Evolutionary conservation across 495 filamentous ascomycete genomes (phyloP).

Genomic region (Cryomyces minteri): DNA sequence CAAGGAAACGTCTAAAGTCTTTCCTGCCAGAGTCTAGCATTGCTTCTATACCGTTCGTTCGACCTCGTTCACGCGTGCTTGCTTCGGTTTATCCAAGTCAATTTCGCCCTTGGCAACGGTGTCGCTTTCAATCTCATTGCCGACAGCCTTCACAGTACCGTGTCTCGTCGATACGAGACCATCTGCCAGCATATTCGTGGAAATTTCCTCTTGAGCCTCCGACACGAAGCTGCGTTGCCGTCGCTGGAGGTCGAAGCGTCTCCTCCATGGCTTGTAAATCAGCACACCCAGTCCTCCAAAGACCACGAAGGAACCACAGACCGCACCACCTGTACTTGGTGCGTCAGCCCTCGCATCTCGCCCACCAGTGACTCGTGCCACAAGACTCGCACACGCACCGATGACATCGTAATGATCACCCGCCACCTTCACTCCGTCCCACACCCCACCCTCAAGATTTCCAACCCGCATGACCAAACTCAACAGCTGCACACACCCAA

Average conservation of each 20-base stretch:
- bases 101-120: too few relatives aligned
- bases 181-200: too few relatives aligned
- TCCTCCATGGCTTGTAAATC: slow-evolving; percentile 60
- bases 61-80: too few relatives aligned
- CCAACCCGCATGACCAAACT: slow-evolving; percentile 58
- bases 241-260: slow-evolving; percentile 27
- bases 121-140: too few relatives aligned
- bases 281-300: slow-evolving; percentile 54
- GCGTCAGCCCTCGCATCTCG: slow-evolving; percentile 1
- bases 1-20: too few relatives aligned
- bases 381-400: slow-evolving; percentile 23
- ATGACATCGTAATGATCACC: slow-evolving; percentile 77
- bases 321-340: slow-evolving; percentile 31
- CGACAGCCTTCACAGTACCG: too few relatives aligned
- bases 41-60: too few relatives aligned
- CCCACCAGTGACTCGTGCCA: not conserved
- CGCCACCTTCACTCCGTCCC: slow-evolving; percentile 62
- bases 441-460: slow-evolving; percentile 55
- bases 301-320: slow-evolving; percentile 67
- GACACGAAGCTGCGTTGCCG: too few relatives aligned
- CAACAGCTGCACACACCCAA: slow-evolving; percentile 72
- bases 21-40: too few relatives aligned
- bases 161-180: too few relatives aligned
- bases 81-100: too few relatives aligned
- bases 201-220: too few relatives aligned